These are phyloP conservation scores for Calonectria leucothoes DNA, from an alignment of 2,329 filamentous ascomycete species.

Conservation along the genomic window DNA sequence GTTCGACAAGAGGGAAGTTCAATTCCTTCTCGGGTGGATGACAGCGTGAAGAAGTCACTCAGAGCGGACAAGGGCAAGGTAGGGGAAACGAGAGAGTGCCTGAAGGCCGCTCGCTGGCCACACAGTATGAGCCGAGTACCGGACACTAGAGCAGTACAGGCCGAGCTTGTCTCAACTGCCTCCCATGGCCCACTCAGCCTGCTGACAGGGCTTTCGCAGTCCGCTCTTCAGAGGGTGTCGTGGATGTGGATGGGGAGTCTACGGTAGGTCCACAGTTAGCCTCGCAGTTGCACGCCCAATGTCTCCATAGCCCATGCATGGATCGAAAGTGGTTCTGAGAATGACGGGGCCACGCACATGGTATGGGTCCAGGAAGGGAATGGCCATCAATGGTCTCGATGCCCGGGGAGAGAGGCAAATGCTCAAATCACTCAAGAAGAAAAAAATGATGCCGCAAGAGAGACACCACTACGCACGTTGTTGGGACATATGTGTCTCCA, in stretches of 20 bases:
- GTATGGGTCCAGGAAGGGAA: neutral
- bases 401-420: neutral
- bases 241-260: slow-evolving; percentile 31
- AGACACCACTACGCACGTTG: neutral
- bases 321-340: neutral
- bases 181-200: slow-evolving; percentile 40
- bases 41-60: slow-evolving; percentile 17
- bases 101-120: slow-evolving; percentile 11
- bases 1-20: slow-evolving; percentile 38
- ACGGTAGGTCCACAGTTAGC: slow-evolving; percentile 38
- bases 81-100: slow-evolving; percentile 29
- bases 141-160: slow-evolving; percentile 38
- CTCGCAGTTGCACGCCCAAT: slow-evolving; percentile 32
- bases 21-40: slow-evolving; percentile 33
- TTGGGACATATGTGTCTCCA: slow-evolving; percentile 8
- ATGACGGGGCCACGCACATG: neutral
- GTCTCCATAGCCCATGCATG: slow-evolving; percentile 10
- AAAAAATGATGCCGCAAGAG: neutral
- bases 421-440: neutral
- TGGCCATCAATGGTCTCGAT: neutral
- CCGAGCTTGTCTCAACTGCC: slow-evolving; percentile 39
- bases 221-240: slow-evolving; percentile 17
- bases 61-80: slow-evolving; percentile 25
- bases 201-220: slow-evolving; percentile 37
- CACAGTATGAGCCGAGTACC: slow-evolving; percentile 38